Evolutionary conservation across 2,329 filamentous ascomycete genomes (phyloP), one percentile per base, ranked within the genome.

Genomic region (Fusarium sp.): DNA sequence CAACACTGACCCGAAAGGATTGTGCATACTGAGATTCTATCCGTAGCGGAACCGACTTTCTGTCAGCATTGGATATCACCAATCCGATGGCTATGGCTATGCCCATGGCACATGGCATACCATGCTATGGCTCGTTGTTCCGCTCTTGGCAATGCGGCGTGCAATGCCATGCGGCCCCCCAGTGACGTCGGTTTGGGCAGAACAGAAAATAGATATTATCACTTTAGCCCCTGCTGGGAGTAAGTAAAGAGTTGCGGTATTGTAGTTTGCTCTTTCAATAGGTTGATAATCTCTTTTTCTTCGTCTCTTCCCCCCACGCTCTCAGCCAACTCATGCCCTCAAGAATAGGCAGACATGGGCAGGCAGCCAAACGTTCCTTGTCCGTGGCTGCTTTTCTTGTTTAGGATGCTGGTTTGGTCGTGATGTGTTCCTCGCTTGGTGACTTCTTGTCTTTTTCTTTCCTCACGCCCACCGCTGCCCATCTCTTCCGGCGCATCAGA

Each of bases 141-240:
- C 52, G 47, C 51, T 51, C 68, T 71, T 71, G 63, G 70, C 66
- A 39, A 62, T 68, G 69, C 69, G 56, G 62, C 56, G 62, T 67
- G 39, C 49, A 24, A 51, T 51, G 48, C 19, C 24, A 41, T 56
- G 47, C 28, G 28, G 54, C 37, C 35, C 47, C 47, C 59, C 52
- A 53, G 68, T 74, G 71, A 74, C 71, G 71, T 74, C 71, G 71
- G 47, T 65, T 66, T 71, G 66, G 64, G 61, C 48, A 68, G 56
- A 58, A 28, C 44, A 62, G 47, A 57, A 50, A 48, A 59, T 37
- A 64, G 46, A 66, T 62, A 63, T 71, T 65, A 63, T 71, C 57
- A 44, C 47, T 69, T 58, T 57, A 68, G 33, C 51, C 52, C 58
- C 59, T 70, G 60, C 56, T 48, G 57, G 32, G 61, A 73, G 35